A percentile compares a stretch with the other conserved stretches of the same genome.
phyloP scores from a whole-genome alignment of 2,329 filamentous ascomycete genomes.

The Fusarium graminum region DNA sequence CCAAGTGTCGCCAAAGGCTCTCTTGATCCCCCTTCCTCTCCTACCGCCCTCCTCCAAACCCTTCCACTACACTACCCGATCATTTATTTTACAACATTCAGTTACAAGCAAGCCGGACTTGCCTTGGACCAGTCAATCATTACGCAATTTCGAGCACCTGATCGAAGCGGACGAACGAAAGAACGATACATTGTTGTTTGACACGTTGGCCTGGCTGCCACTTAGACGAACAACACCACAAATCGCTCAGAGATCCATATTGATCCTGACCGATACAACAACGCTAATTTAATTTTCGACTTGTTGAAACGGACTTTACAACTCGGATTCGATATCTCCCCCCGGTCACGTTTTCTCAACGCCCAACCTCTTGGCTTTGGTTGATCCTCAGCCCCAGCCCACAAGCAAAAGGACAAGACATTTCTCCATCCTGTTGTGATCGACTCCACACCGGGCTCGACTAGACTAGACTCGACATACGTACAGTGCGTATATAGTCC shows the following conservation, averaged over 20 bases:
- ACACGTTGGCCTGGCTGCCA: conserved; percentile 47
- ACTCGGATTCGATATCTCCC: conserved; percentile 39
- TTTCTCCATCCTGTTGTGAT: conserved; percentile 50
- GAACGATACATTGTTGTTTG: conserved; percentile 47
- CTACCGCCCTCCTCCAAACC: conserved; percentile 53
- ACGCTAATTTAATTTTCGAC: conserved; percentile 52
- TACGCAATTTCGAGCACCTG: conserved; percentile 43
- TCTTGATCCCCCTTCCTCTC: conserved; percentile 56
- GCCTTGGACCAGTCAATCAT: conserved; percentile 67
- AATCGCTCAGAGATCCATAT: conserved; percentile 45
- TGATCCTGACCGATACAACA: conserved; percentile 46
- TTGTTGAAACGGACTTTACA: conserved; percentile 45
- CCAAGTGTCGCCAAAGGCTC: conserved; percentile 65
- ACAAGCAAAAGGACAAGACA: conserved; percentile 32
- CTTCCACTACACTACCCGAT: conserved; percentile 48
- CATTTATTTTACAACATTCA: conserved; percentile 50
- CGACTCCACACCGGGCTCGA: conserved; percentile 44
- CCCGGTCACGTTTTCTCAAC: conserved; percentile 38
- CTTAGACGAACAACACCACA: conserved; percentile 43
- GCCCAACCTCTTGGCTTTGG: conserved; percentile 45
- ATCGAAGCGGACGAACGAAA: conserved; percentile 40
- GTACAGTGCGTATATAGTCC: conserved; percentile 18
- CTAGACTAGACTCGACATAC: conserved; percentile 25
- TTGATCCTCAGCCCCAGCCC: conserved; percentile 41
- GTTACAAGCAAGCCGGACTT: conserved; percentile 72